Conservation (phyloP, 2,329 filamentous ascomycete genomes). For the Epichloe hybrida region DNA sequence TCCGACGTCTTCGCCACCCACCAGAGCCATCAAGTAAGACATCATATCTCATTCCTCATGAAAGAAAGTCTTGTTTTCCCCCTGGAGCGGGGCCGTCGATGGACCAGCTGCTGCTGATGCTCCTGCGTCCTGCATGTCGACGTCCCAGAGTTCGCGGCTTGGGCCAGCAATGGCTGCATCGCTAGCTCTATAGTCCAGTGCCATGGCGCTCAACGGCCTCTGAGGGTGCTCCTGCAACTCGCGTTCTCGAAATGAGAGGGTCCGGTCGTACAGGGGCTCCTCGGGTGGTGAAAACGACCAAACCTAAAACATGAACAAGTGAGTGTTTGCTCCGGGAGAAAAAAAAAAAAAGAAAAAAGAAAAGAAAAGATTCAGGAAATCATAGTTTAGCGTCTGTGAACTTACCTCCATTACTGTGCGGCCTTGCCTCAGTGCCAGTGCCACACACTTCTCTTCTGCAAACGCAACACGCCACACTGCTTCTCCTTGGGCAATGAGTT, state of each 20-base stretch:
- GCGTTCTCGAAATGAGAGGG: constrained; percentile 35
- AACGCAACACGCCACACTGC: constrained; percentile 97
- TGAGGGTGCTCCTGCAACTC: constrained; percentile 31
- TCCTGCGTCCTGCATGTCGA: constrained; percentile 43
- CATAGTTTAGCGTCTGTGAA: constrained; percentile 3
- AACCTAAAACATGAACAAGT: constrained; percentile 40
- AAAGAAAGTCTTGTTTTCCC: constrained; percentile 35
- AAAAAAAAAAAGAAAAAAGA: not conserved
- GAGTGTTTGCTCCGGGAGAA: constrained; percentile 1
- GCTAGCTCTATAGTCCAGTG: constrained; percentile 28
- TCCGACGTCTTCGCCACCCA: not conserved
- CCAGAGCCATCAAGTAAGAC: not conserved
- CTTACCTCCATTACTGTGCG: constrained; percentile 96
- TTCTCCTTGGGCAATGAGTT: constrained; percentile 82
- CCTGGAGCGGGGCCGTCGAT: constrained; percentile 19
- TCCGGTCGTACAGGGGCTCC: constrained; percentile 43
- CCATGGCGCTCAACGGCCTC: constrained; percentile 38
- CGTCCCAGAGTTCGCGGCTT: constrained; percentile 29
- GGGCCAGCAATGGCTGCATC: constrained; percentile 16
- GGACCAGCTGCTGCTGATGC: constrained; percentile 43
- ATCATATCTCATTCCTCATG: constrained; percentile 26
- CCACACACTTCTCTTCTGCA: constrained; percentile 95
- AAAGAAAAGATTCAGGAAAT: not conserved
- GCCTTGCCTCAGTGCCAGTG: constrained; percentile 72
- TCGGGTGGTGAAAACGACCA: constrained; percentile 90